Conservation (phyloP, 78 protist species). For the Protostelium mycophagum region DNA sequence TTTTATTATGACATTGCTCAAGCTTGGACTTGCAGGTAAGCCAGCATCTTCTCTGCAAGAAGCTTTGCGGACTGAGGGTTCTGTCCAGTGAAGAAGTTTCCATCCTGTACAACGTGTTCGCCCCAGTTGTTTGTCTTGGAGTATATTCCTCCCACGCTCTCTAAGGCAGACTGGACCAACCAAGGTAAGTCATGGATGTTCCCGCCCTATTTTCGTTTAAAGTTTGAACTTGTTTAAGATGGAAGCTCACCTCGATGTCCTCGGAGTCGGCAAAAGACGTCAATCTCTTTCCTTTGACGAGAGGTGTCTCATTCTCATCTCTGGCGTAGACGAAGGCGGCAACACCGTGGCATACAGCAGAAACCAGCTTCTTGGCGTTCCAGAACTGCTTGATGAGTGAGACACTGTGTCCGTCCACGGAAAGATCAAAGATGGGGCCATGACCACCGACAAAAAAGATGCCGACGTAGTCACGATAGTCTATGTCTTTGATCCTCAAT, state of each 20-base stretch:
- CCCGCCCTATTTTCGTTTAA: too few relatives aligned
- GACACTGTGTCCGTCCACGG: too few relatives aligned
- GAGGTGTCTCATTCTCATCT: slow-evolving; percentile 12
- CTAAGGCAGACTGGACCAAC: slow-evolving; percentile 33
- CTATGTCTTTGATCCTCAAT: too few relatives aligned
- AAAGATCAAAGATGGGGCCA: slow-evolving; percentile 45
- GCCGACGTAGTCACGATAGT: slow-evolving; percentile 41
- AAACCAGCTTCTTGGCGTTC: slow-evolving; percentile 7
- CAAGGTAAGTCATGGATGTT: too few relatives aligned
- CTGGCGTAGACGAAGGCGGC: slow-evolving; percentile 26
- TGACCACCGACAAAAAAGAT: slow-evolving; percentile 65
- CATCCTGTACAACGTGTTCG: slow-evolving; percentile 19
- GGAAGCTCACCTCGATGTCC: slow-evolving; percentile 34
- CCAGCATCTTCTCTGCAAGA: slow-evolving; percentile 24
- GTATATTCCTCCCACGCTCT: slow-evolving; percentile 26
- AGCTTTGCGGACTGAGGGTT: slow-evolving; percentile 38
- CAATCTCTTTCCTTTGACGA: slow-evolving; percentile 40
- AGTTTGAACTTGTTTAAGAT: too few relatives aligned
- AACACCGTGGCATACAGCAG: slow-evolving; percentile 59
- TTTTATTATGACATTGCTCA: too few relatives aligned
- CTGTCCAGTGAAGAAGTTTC: slow-evolving; percentile 35
- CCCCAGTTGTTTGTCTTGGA: slow-evolving; percentile 9
- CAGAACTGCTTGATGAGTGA: too few relatives aligned
- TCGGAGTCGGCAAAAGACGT: slow-evolving; percentile 46
- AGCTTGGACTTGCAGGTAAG: slow-evolving; percentile 13